phyloP scores from a whole-genome alignment of 129 eudicot genomes.

The Helichrysum umbraculigerum region DNA sequence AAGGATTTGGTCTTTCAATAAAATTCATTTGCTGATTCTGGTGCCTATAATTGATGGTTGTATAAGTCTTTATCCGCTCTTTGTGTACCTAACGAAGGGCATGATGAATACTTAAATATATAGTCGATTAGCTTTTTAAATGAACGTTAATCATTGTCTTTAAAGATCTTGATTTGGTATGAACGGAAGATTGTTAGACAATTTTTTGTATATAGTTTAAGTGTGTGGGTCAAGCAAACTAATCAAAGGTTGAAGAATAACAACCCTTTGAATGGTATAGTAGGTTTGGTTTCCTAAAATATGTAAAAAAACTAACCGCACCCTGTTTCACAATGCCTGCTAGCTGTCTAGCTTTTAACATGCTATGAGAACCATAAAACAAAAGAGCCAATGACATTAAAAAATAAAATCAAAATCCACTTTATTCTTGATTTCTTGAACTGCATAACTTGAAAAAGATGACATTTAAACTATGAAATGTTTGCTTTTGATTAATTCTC shows the following conservation, averaged over 20 bases:
- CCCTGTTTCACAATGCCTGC: slow-evolving; percentile 15
- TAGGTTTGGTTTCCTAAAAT: neutral
- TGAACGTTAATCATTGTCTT: neutral
- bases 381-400: neutral
- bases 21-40: neutral
- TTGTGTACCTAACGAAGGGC: neutral
- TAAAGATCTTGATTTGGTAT: slow-evolving; percentile 6
- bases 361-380: neutral
- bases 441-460: neutral
- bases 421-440: neutral
- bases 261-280: neutral
- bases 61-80: neutral
- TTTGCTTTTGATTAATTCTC: neutral
- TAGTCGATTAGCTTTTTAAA: neutral
- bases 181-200: slow-evolving; percentile 5
- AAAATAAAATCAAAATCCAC: neutral
- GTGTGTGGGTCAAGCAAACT: slow-evolving; percentile 5
- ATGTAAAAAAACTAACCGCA: neutral
- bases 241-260: slow-evolving; percentile 13
- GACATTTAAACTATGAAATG: neutral
- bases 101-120: neutral
- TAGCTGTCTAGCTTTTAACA: slow-evolving; percentile 29
- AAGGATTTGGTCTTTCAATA: neutral
- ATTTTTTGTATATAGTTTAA: neutral
- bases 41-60: neutral